Conservation (phyloP, 2,329 filamentous ascomycete species). For the Bipolaris zeicola region DNA sequence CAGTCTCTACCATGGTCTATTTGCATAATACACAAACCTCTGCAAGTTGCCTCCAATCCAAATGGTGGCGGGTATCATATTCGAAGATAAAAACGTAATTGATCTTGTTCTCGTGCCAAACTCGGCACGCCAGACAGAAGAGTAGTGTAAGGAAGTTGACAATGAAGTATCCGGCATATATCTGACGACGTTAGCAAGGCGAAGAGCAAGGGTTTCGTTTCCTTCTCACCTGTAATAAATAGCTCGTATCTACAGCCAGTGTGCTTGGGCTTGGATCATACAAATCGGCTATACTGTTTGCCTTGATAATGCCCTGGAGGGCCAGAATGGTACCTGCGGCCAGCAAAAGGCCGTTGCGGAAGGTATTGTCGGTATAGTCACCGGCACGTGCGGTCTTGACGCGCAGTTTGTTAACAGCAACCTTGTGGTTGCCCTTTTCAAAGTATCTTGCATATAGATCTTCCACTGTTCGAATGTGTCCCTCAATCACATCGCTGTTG, state of each 20-base stretch:
- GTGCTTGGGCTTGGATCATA: conserved; percentile 16
- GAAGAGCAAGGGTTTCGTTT: conserved; percentile 60
- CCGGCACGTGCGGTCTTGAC: conserved; percentile 66
- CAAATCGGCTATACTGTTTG: conserved; percentile 34
- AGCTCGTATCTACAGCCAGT: conserved; percentile 46
- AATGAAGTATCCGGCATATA: conserved; percentile 92
- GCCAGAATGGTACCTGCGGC: conserved; percentile 52
- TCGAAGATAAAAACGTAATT: conserved; percentile 98
- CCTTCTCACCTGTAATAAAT: conserved; percentile 65
- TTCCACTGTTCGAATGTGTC: conserved; percentile 79
- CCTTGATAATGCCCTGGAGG: conserved; percentile 52
- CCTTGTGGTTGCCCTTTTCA: conserved; percentile 88
- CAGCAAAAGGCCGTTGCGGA: conserved; percentile 60
- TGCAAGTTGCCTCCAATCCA: conserved; percentile 88
- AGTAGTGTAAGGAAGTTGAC: conserved; percentile 78
- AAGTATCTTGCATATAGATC: conserved; percentile 95
- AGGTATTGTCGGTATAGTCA: conserved; percentile 64
- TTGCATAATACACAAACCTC: conserved; percentile 57
- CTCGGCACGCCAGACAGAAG: conserved; percentile 83
- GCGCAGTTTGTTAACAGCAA: conserved; percentile 85
- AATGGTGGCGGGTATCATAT: conserved; percentile 81
- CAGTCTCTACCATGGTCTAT: conserved; percentile 1
- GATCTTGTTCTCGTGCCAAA: conserved; percentile 84
- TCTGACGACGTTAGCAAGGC: conserved; percentile 54
- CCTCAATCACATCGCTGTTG: conserved; percentile 81